Evolutionary conservation across 768 basidiomycete genomes (phyloP).

Genomic region (Lentinula edodes): DNA sequence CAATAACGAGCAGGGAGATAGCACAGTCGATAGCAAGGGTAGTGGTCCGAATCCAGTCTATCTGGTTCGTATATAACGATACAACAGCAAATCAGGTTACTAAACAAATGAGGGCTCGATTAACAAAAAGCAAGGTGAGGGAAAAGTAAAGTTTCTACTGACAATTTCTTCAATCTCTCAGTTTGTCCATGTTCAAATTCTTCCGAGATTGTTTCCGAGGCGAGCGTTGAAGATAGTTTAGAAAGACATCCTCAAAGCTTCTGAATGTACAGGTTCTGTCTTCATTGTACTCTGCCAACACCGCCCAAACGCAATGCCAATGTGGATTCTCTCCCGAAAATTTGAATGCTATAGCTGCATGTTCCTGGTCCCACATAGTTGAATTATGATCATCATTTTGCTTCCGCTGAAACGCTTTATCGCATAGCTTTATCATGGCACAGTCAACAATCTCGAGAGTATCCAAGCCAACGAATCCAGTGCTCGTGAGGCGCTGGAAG

Average conservation of each 20-base stretch:
- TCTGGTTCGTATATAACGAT: no score
- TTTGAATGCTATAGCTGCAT: slow-evolving; percentile 44
- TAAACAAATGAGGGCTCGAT: no score
- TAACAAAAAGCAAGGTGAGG: no score
- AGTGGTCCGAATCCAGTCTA: no score
- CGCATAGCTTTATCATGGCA: slow-evolving; percentile 46
- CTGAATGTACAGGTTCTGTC: slow-evolving; percentile 40
- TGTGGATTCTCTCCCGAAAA: slow-evolving; percentile 33
- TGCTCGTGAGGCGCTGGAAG: slow-evolving; percentile 31
- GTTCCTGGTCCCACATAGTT: slow-evolving; percentile 38
- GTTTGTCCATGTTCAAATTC: neutral
- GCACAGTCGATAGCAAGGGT: neutral
- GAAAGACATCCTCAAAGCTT: slow-evolving; percentile 57
- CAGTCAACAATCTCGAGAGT: slow-evolving; percentile 49
- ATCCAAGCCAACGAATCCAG: slow-evolving; percentile 29
- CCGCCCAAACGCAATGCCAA: slow-evolving; percentile 69
- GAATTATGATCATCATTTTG: slow-evolving; percentile 23
- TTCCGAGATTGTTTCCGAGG: slow-evolving; percentile 25
- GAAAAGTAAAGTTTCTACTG: neutral
- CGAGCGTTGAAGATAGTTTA: slow-evolving; percentile 38
- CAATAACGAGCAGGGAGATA: neutral
- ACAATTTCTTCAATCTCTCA: neutral
- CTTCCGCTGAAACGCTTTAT: slow-evolving; percentile 50
- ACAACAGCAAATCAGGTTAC: no score
- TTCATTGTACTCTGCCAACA: slow-evolving; percentile 45